A percentile compares a stretch with the other conserved stretches of the same genome.
Evolutionary conservation across 2,329 filamentous ascomycete species (phyloP).

Genomic region (Fusarium sp.): DNA sequence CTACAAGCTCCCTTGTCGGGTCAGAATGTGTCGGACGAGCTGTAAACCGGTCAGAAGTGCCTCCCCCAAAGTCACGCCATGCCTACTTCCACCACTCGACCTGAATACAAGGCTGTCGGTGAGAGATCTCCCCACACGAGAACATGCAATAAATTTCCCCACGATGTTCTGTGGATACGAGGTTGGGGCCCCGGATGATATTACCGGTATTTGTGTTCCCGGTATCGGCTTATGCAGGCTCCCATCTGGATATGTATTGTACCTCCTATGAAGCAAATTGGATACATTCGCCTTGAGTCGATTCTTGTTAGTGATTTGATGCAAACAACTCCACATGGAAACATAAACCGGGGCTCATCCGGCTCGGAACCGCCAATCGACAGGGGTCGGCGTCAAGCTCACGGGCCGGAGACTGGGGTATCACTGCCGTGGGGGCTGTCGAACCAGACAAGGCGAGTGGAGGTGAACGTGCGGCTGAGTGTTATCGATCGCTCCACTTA

Average conservation of each 20-base stretch:
- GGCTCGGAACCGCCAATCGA: conserved; percentile 6
- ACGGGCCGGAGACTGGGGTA: conserved; percentile 11
- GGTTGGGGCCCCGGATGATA: conserved; percentile 29
- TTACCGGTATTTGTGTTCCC: conserved; percentile 8
- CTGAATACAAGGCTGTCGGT: background rate
- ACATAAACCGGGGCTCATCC: conserved; percentile 10
- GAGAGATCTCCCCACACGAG: conserved; percentile 18
- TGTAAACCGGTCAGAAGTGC: conserved; percentile 4
- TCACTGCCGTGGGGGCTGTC: conserved; percentile 3
- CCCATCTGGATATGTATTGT: background rate
- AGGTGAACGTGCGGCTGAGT: conserved; percentile 21
- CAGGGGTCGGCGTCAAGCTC: conserved; percentile 24
- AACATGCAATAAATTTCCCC: conserved; percentile 17
- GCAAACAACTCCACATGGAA: background rate
- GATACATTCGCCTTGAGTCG: background rate
- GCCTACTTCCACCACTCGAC: background rate
- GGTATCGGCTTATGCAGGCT: conserved; percentile 21
- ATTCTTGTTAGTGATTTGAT: background rate
- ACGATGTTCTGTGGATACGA: conserved; percentile 9
- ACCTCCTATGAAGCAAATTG: background rate
- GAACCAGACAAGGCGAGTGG: conserved; percentile 8
- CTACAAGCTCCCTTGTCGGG: background rate
- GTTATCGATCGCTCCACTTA: conserved; percentile 25
- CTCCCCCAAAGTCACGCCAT: conserved; percentile 35
- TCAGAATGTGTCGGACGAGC: conserved; percentile 22